Evolutionary conservation across 495 filamentous ascomycete genomes (phyloP), one percentile per base, ranked within the genome.

Genomic region (Penicillium lagena): DNA sequence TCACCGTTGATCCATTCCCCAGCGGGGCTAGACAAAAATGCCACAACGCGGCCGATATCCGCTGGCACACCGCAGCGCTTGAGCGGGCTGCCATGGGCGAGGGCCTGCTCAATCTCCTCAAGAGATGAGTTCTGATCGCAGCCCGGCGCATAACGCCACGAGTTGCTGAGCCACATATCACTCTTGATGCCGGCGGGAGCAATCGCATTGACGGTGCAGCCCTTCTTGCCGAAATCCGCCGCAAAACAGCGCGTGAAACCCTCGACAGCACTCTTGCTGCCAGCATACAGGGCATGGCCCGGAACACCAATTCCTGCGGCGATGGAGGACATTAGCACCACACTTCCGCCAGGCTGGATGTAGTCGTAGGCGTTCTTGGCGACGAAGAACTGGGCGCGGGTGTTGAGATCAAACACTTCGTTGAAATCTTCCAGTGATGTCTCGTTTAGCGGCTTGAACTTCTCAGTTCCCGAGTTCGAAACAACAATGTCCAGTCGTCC

Each of bases 321-420:
- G 45, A 78, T 76, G 10, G 73, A 78, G 10, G 68, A 72, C 67
- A 76, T 82, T 13, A 73, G 51, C 35, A 74, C 83, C 30, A 90
- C 64, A 9, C 87, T 73, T 30, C 87, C 87, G 42, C 81, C 78
- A 6, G 72, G 63, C 62, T 80, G 48, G 33, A 87, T 72, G 60
- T 88, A 61, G 63, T 84, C 80, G 67, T 79, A 80, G 42, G 83
- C 87, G 28, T 85, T 76, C 66, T 86, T 85, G 30, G 82, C 86
- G 44, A 91, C 87, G 67, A 90, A 89, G 73, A 89, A 90, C 65
- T 91, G 87, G 0, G 79, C 87, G 7, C 83, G 74, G 5, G 81
- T 80, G 66, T 91, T 91, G 44, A 90, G 66, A 59, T 77, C 75
- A 61, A 91, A 88, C 40, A 90, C 81, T 37, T 76, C 70, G 63